These are phyloP conservation scores for Chlamydomonas schloesseri DNA, from an alignment of 139 green algal species.

Conservation along the genomic window DNA sequence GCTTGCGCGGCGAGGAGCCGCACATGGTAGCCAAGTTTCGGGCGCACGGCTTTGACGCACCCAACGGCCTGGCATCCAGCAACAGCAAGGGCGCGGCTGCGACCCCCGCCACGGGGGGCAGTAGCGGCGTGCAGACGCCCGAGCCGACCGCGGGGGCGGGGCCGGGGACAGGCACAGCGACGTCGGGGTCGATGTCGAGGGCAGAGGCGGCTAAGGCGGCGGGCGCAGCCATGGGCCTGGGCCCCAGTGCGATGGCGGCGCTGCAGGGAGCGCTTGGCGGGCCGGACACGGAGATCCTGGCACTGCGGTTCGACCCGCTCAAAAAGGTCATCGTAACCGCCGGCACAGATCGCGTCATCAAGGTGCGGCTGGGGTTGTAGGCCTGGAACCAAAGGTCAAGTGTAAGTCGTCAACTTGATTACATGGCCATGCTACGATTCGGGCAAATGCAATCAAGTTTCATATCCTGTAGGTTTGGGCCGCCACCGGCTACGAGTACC, in stretches of 20 bases:
- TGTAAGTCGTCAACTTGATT: background rate
- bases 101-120: background rate
- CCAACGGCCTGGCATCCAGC: background rate
- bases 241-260: background rate
- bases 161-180: background rate
- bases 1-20: constrained; percentile 47
- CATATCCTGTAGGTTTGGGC: constrained; percentile 60
- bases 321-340: constrained; percentile 75
- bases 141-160: background rate
- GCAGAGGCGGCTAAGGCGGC: background rate
- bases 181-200: too few species aligned
- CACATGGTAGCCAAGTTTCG: constrained; percentile 59
- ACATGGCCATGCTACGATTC: too few species aligned
- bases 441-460: too few species aligned
- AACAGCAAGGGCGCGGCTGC: background rate
- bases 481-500: constrained; percentile 50
- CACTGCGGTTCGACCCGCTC: constrained; percentile 58
- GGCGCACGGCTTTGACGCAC: constrained; percentile 34
- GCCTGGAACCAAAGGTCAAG: too few species aligned
- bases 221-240: background rate
- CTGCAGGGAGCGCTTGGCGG: background rate
- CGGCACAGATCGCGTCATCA: constrained; percentile 69
- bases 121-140: background rate
- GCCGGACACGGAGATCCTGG: constrained; percentile 69
- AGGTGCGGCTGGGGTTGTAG: constrained; percentile 61